Conservation (phyloP, 495 filamentous ascomycete species). For the Penicillium pancosmium region DNA sequence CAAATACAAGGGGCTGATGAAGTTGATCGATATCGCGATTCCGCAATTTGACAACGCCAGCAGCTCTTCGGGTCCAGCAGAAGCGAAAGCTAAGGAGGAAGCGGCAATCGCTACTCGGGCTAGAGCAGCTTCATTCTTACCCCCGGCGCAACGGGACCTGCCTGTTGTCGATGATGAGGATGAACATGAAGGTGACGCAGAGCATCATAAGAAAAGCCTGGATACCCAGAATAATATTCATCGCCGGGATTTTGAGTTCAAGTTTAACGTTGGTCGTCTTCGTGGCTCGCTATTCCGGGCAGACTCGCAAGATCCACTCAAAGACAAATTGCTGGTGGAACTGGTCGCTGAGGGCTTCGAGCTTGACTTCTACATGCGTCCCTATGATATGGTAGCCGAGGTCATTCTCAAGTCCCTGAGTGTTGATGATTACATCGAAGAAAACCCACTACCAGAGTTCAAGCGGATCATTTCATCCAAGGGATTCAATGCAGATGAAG, state of each 20-base stretch:
- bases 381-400: conserved; percentile 90
- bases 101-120: conserved; percentile 40
- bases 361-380: conserved; percentile 82
- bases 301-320: conserved; percentile 74
- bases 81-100: conserved; percentile 33
- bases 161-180: conserved; percentile 79
- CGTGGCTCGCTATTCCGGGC: conserved; percentile 89
- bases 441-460: conserved; percentile 88
- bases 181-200: conserved; percentile 64
- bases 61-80: conserved; percentile 25
- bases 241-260: conserved; percentile 91
- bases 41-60: conserved; percentile 71
- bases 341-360: conserved; percentile 88
- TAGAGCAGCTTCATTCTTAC: conserved; percentile 64
- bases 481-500: conserved; percentile 67
- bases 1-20: conserved; percentile 97
- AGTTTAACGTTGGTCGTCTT: conserved; percentile 89
- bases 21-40: conserved; percentile 90
- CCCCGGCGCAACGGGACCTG: conserved; percentile 67
- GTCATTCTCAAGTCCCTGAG: conserved; percentile 85
- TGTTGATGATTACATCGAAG: conserved; percentile 91
- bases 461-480: conserved; percentile 93
- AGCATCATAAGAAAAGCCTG: conserved; percentile 65
- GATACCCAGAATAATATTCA: conserved; percentile 65
- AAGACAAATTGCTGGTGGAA: conserved; percentile 84